Evolutionary conservation across 2,329 filamentous ascomycete genomes (phyloP).

Genomic region (Didymella lethalis): DNA sequence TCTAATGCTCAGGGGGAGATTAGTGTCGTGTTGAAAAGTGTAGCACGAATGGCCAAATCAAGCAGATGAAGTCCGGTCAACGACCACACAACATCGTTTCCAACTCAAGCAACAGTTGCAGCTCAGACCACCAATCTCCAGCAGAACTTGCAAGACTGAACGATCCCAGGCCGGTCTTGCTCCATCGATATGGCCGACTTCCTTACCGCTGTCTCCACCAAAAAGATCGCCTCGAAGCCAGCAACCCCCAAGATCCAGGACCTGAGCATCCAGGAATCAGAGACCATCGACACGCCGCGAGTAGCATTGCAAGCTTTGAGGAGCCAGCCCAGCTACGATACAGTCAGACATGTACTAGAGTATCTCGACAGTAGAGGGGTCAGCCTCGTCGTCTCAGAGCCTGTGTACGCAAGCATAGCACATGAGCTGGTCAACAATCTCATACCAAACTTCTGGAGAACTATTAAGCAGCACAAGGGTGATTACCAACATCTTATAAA

Average conservation of each 20-base stretch:
- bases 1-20: not conserved
- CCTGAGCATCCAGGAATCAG: slow-evolving; percentile 22
- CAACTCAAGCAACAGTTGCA: not conserved
- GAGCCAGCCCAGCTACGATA: slow-evolving; percentile 68
- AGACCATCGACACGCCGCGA: slow-evolving; percentile 43
- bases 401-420: slow-evolving; percentile 76
- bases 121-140: not conserved
- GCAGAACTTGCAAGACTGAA: not conserved
- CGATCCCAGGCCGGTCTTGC: not conserved
- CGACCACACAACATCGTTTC: not conserved
- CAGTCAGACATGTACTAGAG: slow-evolving; percentile 61
- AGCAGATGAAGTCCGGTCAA: not conserved
- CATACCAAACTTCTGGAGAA: slow-evolving; percentile 81
- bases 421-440: slow-evolving; percentile 77
- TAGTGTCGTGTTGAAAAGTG: not conserved
- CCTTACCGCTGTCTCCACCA: slow-evolving; percentile 58
- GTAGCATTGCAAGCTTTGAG: slow-evolving; percentile 68
- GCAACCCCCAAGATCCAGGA: slow-evolving; percentile 27
- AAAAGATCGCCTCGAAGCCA: slow-evolving; percentile 32
- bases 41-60: not conserved
- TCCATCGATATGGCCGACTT: slow-evolving; percentile 56
- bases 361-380: slow-evolving; percentile 61
- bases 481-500: slow-evolving; percentile 59
- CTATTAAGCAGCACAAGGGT: slow-evolving; percentile 13
- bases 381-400: slow-evolving; percentile 68